Evolutionary conservation across 2,329 filamentous ascomycete species (phyloP).

Genomic region (Fusarium beomiforme): DNA sequence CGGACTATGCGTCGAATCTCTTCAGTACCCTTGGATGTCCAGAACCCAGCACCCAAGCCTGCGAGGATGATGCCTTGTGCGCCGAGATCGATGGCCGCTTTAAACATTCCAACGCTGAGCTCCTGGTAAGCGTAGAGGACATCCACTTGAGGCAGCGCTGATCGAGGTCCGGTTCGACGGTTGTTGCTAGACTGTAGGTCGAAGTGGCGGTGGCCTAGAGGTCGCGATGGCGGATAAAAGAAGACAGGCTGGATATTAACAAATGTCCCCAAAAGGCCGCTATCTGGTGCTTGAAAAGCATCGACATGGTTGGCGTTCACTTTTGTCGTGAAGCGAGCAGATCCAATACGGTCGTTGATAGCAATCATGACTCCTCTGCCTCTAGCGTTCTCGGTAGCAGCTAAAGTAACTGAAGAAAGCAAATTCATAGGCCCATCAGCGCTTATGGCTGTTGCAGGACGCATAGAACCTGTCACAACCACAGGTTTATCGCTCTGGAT

Average conservation of each 20-base stretch:
- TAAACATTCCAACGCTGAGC: constrained; percentile 58
- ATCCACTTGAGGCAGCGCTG: constrained; percentile 63
- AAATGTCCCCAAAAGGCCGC: constrained; percentile 66
- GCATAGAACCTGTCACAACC: constrained; percentile 70
- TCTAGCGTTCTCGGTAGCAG: constrained; percentile 55
- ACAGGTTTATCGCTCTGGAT: constrained; percentile 67
- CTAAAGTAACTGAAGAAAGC: constrained; percentile 67
- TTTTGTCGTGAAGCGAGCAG: constrained; percentile 68
- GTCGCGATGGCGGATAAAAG: constrained; percentile 63
- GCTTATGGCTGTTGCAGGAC: constrained; percentile 69
- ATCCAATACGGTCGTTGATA: constrained; percentile 69
- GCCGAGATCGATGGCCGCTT: constrained; percentile 58
- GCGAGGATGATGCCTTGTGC: constrained; percentile 66
- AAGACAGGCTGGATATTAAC: constrained; percentile 68
- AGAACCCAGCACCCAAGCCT: constrained; percentile 64
- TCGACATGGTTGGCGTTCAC: constrained; percentile 71
- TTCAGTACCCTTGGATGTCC: constrained; percentile 51
- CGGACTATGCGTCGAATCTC: constrained; percentile 57
- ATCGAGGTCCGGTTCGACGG: constrained; percentile 17
- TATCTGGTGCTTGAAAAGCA: constrained; percentile 68
- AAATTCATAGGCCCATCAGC: constrained; percentile 73
- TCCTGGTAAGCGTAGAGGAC: constrained; percentile 66
- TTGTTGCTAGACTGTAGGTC: constrained; percentile 43
- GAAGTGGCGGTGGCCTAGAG: constrained; percentile 58
- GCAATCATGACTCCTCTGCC: constrained; percentile 68